Evolutionary conservation across 768 basidiomycete genomes (phyloP), one percentile per base, ranked within the genome.

Genomic region (Kwoniella sp.): DNA sequence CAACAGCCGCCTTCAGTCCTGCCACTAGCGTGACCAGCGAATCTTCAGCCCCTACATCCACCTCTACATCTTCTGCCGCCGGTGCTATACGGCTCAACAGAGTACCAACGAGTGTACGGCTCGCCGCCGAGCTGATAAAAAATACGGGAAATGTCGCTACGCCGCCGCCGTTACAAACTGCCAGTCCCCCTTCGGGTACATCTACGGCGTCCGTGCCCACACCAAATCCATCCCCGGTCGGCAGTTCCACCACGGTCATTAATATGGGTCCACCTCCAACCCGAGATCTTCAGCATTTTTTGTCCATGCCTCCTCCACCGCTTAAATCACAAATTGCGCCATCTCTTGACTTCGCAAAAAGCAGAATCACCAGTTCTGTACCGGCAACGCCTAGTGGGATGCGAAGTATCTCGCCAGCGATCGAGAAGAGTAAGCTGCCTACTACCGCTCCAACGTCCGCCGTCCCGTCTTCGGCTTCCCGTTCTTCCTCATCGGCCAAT

Each of bases 51-150:
- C 58, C 66, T 0, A 67, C 68, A 24, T 54, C 58, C 12, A 67
- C 65, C 10, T 60, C 63, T 12, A 62, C 60, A 13, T 66, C 66
- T 7, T 49, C 60, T 5, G 56, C 58, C 17, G 54, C 54, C 9
- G 74, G 77, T 9, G 72, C 79, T 6, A 80, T 82, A 47, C 76
- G 80, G n/a, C 72, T 83, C 7, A 82, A 81, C 47, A 69, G 81
- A 9, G 82, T 83, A 0, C 82, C 82, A 0, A 82, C 82, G 1
- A 77, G 79, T 21, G 82, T 83, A 0, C 68, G 81, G 22, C 72
- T 82, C 33, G 82, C 82, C 1, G 69, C 79, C n/a, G 82, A 82
- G 25, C 64, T 83, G n/a, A 74, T 82, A 54, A 77, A 78, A 56
- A 68, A 58, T 40, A 60, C 56, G 2, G 48, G 51, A 19, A 61